phyloP scores from a whole-genome alignment of 23 red algal species.

The Gracilaria domingensis region DNA sequence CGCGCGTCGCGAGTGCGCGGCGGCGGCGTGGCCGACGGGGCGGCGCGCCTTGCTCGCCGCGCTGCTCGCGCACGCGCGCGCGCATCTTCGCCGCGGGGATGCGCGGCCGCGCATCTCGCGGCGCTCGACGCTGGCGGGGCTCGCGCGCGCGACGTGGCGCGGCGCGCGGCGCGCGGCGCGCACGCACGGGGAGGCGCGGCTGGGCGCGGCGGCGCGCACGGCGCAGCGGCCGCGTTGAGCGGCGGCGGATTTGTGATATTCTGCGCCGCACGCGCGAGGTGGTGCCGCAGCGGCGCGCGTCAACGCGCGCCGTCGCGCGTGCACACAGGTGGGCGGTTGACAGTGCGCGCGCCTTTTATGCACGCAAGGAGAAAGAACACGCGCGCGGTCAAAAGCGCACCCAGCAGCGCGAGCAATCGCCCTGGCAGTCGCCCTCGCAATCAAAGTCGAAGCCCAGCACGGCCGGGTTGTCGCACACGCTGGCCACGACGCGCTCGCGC shows the following conservation, averaged over 20 bases:
- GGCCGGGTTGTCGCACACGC: slow-evolving; percentile 21
- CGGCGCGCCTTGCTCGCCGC: not conserved
- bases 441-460: slow-evolving; percentile 63
- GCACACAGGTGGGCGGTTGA: too few relatives aligned
- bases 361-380: too few relatives aligned
- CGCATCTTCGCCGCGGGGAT: not conserved
- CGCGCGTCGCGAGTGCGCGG: too few relatives aligned
- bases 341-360: too few relatives aligned
- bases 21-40: not conserved
- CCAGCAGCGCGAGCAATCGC: slow-evolving; percentile 54
- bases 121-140: not conserved
- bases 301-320: too few relatives aligned
- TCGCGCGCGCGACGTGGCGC: not conserved
- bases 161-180: not conserved
- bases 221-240: not conserved
- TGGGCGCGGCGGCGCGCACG: too few relatives aligned
- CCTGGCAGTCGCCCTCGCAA: slow-evolving; percentile 48
- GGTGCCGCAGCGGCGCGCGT: too few relatives aligned
- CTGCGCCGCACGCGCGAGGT: too few relatives aligned
- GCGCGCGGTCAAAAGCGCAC: slow-evolving; percentile 28
- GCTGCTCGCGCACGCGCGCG: not conserved
- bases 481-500: not conserved
- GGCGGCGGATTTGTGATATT: too few relatives aligned
- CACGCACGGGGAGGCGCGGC: too few relatives aligned
- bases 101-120: too few relatives aligned